These are phyloP conservation scores for Furcasterigmium furcatum DNA, from an alignment of 2,329 filamentous ascomycete genomes.

Conservation along the genomic window DNA sequence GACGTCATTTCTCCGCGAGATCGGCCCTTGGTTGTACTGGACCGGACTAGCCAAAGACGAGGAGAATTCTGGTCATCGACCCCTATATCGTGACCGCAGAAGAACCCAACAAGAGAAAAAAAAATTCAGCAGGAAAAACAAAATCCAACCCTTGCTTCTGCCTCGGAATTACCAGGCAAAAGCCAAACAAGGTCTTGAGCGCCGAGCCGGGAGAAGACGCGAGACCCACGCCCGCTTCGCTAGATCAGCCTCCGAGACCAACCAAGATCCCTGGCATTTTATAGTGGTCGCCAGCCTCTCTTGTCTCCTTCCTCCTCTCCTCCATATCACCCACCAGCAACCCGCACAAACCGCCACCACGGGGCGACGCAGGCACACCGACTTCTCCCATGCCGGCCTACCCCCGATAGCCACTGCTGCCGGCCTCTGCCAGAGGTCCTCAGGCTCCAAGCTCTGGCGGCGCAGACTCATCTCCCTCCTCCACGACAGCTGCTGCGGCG, in stretches of 20 bases:
- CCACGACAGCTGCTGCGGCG: not conserved
- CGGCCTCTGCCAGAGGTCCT: slow-evolving; percentile 3
- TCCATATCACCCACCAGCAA: not conserved
- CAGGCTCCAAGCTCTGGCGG: slow-evolving; percentile 1
- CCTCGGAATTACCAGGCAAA: too few species aligned
- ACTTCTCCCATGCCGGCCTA: not conserved
- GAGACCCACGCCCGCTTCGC: slow-evolving; percentile 1
- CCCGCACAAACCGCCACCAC: not conserved
- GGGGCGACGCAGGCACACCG: not conserved
- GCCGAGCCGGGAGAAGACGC: slow-evolving; percentile 1
- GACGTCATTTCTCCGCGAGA: too few species aligned
- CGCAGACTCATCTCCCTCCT: not conserved
- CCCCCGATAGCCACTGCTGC: slow-evolving; percentile 1
- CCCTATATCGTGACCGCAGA: too few species aligned
- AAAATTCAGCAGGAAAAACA: too few species aligned
- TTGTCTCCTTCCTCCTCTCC: not conserved
- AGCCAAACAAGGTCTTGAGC: not conserved
- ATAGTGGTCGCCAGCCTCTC: not conserved
- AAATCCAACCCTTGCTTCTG: too few species aligned
- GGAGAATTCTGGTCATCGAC: too few species aligned
- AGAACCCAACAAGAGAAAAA: too few species aligned
- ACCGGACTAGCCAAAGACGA: too few species aligned
- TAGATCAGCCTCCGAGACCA: slow-evolving; percentile 5
- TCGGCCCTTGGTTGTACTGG: too few species aligned
- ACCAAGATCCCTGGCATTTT: slow-evolving; percentile 2